Percentiles rank a stretch among this genome's conserved stretches.
Evolutionary conservation across 805 yeast species (phyloP).

Genomic region (Lachancea dasiensis): DNA sequence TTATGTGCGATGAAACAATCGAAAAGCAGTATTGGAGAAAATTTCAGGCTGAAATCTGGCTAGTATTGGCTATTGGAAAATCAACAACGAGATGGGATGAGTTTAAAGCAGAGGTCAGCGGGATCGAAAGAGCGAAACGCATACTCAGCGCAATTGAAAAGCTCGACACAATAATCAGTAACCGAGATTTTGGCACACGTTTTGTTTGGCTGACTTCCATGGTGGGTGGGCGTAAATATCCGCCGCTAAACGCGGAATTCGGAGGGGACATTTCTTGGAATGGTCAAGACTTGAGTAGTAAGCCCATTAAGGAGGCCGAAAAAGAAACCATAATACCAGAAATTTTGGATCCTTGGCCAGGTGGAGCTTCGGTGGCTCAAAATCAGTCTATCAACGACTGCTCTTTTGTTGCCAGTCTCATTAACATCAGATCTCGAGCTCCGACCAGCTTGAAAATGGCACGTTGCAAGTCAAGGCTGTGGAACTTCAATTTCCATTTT

Average conservation of each 20-base stretch:
- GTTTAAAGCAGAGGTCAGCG: background rate
- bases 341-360: too few relatives aligned
- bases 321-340: too few relatives aligned
- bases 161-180: background rate
- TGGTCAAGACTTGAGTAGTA: too few relatives aligned
- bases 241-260: constrained; percentile 20
- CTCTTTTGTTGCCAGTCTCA: constrained; percentile 65
- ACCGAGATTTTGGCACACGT: constrained; percentile 11
- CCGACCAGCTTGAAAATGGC: constrained; percentile 11
- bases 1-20: background rate
- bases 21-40: background rate
- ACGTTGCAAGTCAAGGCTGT: constrained; percentile 14
- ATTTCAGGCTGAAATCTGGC: constrained; percentile 1
- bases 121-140: background rate
- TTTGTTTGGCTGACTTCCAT: constrained; percentile 25
- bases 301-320: too few relatives aligned
- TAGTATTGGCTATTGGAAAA: background rate
- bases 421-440: constrained; percentile 40
- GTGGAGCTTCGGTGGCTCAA: too few relatives aligned
- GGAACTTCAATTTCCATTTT: constrained; percentile 20
- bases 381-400: constrained; percentile 46
- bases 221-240: constrained; percentile 17
- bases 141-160: background rate
- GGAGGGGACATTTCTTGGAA: constrained; percentile 24
- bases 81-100: constrained; percentile 1